phyloP scores from a whole-genome alignment of 495 filamentous ascomycete genomes.

The Astrothelium macrocarpum region DNA sequence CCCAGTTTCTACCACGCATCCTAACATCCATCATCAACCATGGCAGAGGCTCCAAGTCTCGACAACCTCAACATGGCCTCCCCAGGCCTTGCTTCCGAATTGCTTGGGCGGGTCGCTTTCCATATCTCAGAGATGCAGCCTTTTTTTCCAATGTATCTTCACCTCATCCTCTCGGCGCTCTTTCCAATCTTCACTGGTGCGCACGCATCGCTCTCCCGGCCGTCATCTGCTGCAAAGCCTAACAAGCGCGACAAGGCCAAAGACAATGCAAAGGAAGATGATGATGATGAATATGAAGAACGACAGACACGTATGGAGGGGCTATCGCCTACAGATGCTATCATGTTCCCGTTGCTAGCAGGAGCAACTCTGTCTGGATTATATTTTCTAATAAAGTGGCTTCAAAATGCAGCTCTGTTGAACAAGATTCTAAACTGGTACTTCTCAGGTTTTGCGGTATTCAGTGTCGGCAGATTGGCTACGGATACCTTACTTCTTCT shows the following conservation, averaged over 20 bases:
- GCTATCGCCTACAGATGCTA: conserved; percentile 67
- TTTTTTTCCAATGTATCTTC: conserved; percentile 54
- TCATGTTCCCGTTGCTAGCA: conserved; percentile 78
- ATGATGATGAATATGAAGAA: conserved; percentile 42
- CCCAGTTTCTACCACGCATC: not conserved
- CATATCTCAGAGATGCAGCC: conserved; percentile 44
- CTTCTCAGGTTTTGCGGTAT: conserved; percentile 69
- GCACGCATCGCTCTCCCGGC: conserved; percentile 61
- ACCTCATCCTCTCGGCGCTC: conserved; percentile 57
- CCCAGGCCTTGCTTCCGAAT: not conserved
- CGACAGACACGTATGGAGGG: conserved; percentile 57
- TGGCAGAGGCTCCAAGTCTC: not conserved
- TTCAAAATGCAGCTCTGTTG: conserved; percentile 68
- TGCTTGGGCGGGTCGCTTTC: conserved; percentile 28
- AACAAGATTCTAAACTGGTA: conserved; percentile 82
- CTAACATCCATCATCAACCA: not conserved
- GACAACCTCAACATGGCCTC: not conserved
- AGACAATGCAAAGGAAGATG: conserved; percentile 37
- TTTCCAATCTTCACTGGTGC: conserved; percentile 65
- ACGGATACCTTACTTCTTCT: conserved; percentile 57
- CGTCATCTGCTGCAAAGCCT: conserved; percentile 64
- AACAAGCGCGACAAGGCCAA: conserved; percentile 31
- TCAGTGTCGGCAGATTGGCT: conserved; percentile 58
- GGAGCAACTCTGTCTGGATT: conserved; percentile 62
- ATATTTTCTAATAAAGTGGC: conserved; percentile 83